Percentiles rank a stretch among this genome's conserved stretches.
phyloP scores from a whole-genome alignment of 2,329 filamentous ascomycete species.

The Fusarium globosum region DNA sequence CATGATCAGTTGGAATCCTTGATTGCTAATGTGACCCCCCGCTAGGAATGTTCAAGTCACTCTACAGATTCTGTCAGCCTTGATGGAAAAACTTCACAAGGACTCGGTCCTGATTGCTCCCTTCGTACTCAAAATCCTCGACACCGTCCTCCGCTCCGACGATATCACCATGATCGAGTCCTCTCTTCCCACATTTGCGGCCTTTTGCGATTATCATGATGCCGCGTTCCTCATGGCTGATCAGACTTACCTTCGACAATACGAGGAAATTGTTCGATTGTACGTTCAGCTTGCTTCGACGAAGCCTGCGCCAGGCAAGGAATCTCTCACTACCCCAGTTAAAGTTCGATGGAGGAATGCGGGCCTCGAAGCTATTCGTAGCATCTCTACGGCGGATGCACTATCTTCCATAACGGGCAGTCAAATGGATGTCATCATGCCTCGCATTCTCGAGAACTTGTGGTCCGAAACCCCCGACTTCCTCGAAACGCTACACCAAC shows the following conservation, averaged over 20 bases:
- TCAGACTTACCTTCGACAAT: conserved; percentile 83
- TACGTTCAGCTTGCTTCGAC: conserved; percentile 86
- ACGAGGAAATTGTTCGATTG: conserved; percentile 80
- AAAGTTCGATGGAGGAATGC: conserved; percentile 81
- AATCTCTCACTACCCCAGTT: conserved; percentile 74
- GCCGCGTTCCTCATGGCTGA: conserved; percentile 86
- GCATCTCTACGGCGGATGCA: conserved; percentile 82
- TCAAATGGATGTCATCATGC: conserved; percentile 82
- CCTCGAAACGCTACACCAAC: conserved; percentile 74
- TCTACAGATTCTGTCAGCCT: conserved; percentile 87
- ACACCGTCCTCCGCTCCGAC: conserved; percentile 82
- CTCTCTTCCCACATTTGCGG: conserved; percentile 85
- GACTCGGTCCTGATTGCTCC: conserved; percentile 90
- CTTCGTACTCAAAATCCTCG: conserved; percentile 86
- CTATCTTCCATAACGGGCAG: conserved; percentile 79
- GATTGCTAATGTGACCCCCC: conserved; percentile 11
- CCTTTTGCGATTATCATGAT: conserved; percentile 90
- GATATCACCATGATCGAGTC: conserved; percentile 95
- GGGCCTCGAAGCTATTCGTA: conserved; percentile 82
- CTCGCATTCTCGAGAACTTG: conserved; percentile 87
- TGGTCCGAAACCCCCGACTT: conserved; percentile 79
- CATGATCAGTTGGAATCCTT: neutral
- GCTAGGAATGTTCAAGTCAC: conserved; percentile 91
- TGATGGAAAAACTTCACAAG: conserved; percentile 92
- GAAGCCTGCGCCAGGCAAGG: conserved; percentile 62